These are phyloP conservation scores for Tetrahymena thermophila DNA, from an alignment of 73 alveolate species.

Conservation along the genomic window DNA sequence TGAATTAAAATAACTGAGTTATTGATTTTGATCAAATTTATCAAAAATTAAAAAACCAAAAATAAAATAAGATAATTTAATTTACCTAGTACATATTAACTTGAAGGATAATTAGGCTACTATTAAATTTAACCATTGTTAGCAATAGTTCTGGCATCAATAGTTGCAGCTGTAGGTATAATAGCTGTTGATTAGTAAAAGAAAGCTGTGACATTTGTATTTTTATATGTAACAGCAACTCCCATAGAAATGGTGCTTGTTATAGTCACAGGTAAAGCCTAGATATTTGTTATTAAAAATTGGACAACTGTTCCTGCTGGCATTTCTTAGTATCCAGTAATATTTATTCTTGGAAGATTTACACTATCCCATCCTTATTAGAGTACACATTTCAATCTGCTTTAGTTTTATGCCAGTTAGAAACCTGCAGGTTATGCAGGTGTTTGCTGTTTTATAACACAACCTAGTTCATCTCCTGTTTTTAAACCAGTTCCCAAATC, in stretches of 20 bases:
- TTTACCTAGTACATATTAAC: neutral
- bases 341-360: neutral
- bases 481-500: neutral
- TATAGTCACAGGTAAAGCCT: neutral
- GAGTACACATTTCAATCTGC: neutral
- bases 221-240: neutral
- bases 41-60: too few relatives aligned
- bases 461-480: neutral
- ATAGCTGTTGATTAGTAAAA: neutral
- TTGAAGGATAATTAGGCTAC: neutral
- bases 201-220: neutral
- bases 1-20: too few relatives aligned
- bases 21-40: too few relatives aligned
- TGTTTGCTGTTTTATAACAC: neutral
- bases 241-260: neutral
- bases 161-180: neutral
- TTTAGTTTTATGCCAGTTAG: neutral
- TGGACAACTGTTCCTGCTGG: neutral
- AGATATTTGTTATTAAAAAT: neutral
- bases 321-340: neutral
- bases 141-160: neutral
- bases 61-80: neutral
- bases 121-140: neutral
- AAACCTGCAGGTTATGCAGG: neutral
- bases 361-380: neutral